These are phyloP conservation scores for Rhodotorula paludigena DNA, from an alignment of 768 basidiomycete genomes.

Conservation along the genomic window DNA sequence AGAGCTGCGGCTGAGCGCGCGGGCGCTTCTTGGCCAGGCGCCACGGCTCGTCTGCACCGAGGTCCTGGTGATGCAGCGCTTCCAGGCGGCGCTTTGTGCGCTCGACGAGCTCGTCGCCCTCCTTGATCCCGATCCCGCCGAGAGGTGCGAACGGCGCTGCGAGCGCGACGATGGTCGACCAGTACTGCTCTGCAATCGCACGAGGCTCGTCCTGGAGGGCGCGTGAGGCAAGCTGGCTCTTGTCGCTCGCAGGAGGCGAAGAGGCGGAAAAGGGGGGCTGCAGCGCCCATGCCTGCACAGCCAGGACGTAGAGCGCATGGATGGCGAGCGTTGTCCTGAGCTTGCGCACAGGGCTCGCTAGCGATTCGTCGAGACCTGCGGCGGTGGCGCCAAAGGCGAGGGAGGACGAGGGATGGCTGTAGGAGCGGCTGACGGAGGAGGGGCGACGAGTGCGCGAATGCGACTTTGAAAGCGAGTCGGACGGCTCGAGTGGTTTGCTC, in stretches of 20 bases:
- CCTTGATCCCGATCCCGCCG: conserved; percentile 26
- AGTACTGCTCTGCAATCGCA: conserved; percentile 3
- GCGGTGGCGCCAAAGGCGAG: neutral
- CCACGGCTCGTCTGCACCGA: conserved; percentile 13
- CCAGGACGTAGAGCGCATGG: conserved; percentile 31
- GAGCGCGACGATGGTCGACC: conserved; percentile 9
- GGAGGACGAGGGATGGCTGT: conserved; percentile 16
- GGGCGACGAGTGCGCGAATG: neutral
- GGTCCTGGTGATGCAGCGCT: neutral
- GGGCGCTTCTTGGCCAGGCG: conserved; percentile 10
- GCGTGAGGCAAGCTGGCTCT: too few relatives aligned
- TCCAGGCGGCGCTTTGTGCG: conserved; percentile 19
- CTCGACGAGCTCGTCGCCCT: conserved; percentile 28
- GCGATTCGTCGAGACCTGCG: neutral
- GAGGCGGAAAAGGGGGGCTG: neutral
- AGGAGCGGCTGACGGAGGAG: conserved; percentile 25
- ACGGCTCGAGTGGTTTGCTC: neutral
- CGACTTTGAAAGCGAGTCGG: neutral
- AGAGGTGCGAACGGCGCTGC: neutral
- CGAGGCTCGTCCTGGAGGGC: neutral
- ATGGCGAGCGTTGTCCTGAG: conserved; percentile 21
- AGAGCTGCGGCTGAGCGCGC: neutral
- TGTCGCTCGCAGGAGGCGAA: conserved; percentile 8
- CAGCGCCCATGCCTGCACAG: conserved; percentile 5
- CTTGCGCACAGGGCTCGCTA: neutral